Percentiles rank a stretch among this genome's conserved stretches.
phyloP scores from a whole-genome alignment of 2,329 filamentous ascomycete species.

The Sporothrix protearum region DNA sequence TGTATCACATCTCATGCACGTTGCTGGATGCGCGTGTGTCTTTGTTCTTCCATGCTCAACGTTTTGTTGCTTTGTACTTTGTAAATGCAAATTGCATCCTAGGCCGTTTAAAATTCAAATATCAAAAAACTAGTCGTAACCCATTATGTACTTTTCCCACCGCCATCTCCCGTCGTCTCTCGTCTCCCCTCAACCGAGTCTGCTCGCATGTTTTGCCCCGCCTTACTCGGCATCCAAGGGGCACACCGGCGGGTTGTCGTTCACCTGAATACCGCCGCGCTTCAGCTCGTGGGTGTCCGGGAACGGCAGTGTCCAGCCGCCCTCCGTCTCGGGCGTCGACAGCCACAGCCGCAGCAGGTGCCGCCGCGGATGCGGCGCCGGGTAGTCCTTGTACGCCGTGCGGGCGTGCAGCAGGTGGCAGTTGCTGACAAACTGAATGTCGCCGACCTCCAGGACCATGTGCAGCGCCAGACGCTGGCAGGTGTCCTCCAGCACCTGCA shows the following conservation, averaged over 20 bases:
- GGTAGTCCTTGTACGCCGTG: constrained; percentile 68
- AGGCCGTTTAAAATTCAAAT: neutral
- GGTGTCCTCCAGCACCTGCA: constrained; percentile 68
- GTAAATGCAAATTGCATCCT: neutral
- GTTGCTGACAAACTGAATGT: constrained; percentile 84
- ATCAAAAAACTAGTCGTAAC: constrained; percentile 4
- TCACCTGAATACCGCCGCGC: constrained; percentile 82
- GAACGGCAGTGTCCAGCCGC: constrained; percentile 81
- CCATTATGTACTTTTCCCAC: neutral
- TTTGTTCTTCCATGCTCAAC: neutral
- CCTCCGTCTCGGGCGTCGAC: constrained; percentile 74
- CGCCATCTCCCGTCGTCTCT: too few species aligned
- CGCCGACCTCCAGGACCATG: constrained; percentile 81
- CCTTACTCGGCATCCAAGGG: constrained; percentile 75
- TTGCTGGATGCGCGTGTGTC: neutral
- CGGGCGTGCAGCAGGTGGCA: constrained; percentile 75
- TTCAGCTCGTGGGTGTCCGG: constrained; percentile 80
- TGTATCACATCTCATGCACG: neutral
- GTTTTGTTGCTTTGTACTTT: neutral
- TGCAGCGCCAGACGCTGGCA: constrained; percentile 71
- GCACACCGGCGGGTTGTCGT: constrained; percentile 71
- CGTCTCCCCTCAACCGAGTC: too few species aligned
- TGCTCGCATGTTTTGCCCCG: neutral
- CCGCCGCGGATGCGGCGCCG: constrained; percentile 64
- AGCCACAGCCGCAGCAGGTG: constrained; percentile 85